Evolutionary conservation across 2,329 filamentous ascomycete genomes (phyloP).

Genomic region (Hymenoscyphus repandus): DNA sequence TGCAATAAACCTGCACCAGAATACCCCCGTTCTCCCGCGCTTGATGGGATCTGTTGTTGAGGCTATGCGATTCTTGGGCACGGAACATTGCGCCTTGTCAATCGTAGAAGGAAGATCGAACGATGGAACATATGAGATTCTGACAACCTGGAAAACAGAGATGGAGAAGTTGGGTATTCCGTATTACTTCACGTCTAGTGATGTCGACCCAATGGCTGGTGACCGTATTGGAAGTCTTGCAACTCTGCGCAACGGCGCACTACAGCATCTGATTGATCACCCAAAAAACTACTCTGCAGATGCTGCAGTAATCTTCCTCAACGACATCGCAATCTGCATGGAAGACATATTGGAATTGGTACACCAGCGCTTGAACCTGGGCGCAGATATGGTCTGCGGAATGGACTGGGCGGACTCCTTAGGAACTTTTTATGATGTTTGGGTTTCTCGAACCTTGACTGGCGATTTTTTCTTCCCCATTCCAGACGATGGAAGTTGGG

Average conservation of each 20-base stretch:
- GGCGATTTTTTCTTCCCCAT: slow-evolving; percentile 53
- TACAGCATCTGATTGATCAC: slow-evolving; percentile 39
- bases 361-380: slow-evolving; percentile 41
- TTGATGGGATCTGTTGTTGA: slow-evolving; percentile 48
- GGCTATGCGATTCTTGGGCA: slow-evolving; percentile 44
- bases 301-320: slow-evolving; percentile 46
- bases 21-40: slow-evolving; percentile 40
- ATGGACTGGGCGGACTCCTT: slow-evolving; percentile 52
- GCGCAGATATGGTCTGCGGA: slow-evolving; percentile 51
- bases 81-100: slow-evolving; percentile 45
- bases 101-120: slow-evolving; percentile 51
- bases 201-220: slow-evolving; percentile 38
- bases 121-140: slow-evolving; percentile 49
- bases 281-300: slow-evolving; percentile 28
- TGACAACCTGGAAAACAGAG: slow-evolving; percentile 36
- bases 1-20: slow-evolving; percentile 46
- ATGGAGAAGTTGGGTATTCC: slow-evolving; percentile 35
- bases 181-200: slow-evolving; percentile 40
- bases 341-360: slow-evolving; percentile 54
- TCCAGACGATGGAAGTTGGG: slow-evolving; percentile 44
- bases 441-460: slow-evolving; percentile 46
- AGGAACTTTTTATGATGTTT: slow-evolving; percentile 50
- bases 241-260: slow-evolving; percentile 46
- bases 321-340: slow-evolving; percentile 46
- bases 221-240: slow-evolving; percentile 45